Conservation (phyloP, 2,329 filamentous ascomycete genomes). For the Escovopsis sp. region DNA sequence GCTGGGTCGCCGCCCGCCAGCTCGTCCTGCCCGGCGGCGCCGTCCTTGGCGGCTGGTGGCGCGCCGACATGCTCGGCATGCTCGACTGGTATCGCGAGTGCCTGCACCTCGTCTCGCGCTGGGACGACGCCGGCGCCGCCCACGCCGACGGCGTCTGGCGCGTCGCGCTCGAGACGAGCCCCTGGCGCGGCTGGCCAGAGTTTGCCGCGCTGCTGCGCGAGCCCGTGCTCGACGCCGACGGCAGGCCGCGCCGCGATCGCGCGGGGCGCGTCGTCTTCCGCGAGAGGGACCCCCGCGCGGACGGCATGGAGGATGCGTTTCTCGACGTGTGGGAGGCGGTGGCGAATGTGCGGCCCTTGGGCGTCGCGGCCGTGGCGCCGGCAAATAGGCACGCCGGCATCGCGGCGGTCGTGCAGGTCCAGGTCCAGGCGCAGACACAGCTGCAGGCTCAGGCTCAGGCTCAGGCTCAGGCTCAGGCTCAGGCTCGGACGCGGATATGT, state of each 20-base stretch:
- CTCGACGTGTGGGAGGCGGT: conserved; percentile 13
- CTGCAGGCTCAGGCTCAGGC: too few species aligned
- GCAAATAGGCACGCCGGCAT: too few species aligned
- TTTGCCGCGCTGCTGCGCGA: conserved; percentile 10
- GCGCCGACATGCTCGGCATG: conserved; percentile 13
- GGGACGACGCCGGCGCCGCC: conserved; percentile 8
- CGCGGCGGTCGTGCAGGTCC: too few species aligned
- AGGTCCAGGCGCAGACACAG: too few species aligned
- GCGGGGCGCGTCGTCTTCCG: conserved; percentile 4
- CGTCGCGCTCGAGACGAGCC: conserved; percentile 9
- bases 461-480: too few species aligned
- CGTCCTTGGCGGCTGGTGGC: conserved; percentile 12
- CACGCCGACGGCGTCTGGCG: conserved; percentile 14
- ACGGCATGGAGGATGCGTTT: conserved; percentile 12
- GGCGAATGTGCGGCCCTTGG: conserved; percentile 10
- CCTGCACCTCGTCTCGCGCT: conserved; percentile 8
- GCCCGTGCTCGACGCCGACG: conserved; percentile 6
- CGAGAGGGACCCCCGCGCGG: conserved; percentile 5
- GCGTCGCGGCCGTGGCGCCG: conserved; percentile 5
- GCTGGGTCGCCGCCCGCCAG: conserved; percentile 11
- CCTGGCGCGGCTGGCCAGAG: conserved; percentile 15
- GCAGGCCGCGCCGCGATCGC: not conserved
- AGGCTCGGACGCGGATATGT: too few species aligned
- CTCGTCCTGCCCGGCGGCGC: conserved; percentile 9
- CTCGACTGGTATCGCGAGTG: conserved; percentile 16